These are phyloP conservation scores for Ustilago bromivora DNA, from an alignment of 1,284 basidiomycete species.

Conservation along the genomic window DNA sequence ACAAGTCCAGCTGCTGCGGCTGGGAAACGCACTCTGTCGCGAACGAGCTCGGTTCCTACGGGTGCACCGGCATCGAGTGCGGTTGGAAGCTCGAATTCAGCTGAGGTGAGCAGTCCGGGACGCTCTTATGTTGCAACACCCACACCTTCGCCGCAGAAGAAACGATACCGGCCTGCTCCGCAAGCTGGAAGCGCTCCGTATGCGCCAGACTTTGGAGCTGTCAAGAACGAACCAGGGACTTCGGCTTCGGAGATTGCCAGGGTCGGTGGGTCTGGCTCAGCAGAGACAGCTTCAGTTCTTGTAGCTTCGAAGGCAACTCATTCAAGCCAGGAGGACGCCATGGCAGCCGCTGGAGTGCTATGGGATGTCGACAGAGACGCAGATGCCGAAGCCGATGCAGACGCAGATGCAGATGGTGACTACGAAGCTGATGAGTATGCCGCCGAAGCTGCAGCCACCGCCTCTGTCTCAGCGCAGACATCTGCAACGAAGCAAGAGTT, in stretches of 20 bases:
- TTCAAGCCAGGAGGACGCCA: conserved; percentile 1
- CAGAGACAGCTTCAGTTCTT: conserved; percentile 6
- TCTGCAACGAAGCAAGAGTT: not conserved
- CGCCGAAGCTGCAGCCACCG: conserved; percentile 3
- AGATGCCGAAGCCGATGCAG: conserved; percentile 35
- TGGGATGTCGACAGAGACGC: conserved; percentile 24
- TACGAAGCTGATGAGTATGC: conserved; percentile 24
- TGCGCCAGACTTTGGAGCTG: conserved; percentile 3
- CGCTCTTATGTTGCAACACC: conserved; percentile 16
- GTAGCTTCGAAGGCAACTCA: not conserved
- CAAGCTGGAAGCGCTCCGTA: conserved; percentile 22
- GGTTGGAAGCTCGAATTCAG: not conserved
- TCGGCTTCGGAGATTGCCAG: not conserved
- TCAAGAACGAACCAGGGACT: not conserved
- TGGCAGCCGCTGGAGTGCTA: conserved; percentile 1
- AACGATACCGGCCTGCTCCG: conserved; percentile 17
- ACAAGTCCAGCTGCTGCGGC: conserved; percentile 28
- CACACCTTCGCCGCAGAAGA: conserved; percentile 31
- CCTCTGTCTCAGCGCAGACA: not conserved
- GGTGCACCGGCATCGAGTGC: conserved; percentile 4
- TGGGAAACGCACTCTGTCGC: conserved; percentile 6
- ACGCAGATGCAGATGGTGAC: conserved; percentile 44
- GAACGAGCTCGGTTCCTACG: conserved; percentile 5
- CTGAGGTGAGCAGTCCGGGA: conserved; percentile 14
- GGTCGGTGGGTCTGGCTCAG: not conserved